Percentiles rank a stretch among this genome's conserved stretches.
Evolutionary conservation across 345 rosid genomes (phyloP).

Genomic region (Pugionium dolabratum): DNA sequence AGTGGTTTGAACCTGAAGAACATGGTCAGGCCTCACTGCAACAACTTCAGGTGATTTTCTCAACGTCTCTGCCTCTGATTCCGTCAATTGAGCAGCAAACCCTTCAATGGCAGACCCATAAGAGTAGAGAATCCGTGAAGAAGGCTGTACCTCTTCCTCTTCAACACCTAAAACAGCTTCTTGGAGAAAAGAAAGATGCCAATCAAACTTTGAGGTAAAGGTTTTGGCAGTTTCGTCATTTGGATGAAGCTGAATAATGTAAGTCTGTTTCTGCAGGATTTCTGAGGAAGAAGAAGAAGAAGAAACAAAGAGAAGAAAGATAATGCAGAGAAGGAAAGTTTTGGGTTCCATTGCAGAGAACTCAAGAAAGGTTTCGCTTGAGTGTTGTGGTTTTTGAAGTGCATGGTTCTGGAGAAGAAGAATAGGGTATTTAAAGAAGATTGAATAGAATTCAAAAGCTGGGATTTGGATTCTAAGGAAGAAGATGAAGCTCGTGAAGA

Average conservation of each 20-base stretch:
- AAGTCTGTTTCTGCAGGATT: constrained; percentile 52
- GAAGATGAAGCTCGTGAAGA: constrained; percentile 87
- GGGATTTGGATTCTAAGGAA: constrained; percentile 36
- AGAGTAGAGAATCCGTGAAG: constrained; percentile 81
- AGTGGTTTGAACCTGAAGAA: constrained; percentile 72
- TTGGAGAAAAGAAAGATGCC: constrained; percentile 75
- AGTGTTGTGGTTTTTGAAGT: constrained; percentile 32
- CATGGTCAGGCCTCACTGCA: constrained; percentile 69
- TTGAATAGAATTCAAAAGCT: constrained; percentile 46
- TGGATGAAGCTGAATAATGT: constrained; percentile 86
- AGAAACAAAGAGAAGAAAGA: constrained; percentile 41
- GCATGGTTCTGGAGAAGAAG: constrained; percentile 45
- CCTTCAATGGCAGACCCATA: constrained; percentile 85
- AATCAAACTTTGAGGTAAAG: constrained; percentile 53
- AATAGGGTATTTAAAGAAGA: constrained; percentile 64
- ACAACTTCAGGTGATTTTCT: constrained; percentile 60
- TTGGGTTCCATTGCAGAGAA: constrained; percentile 47
- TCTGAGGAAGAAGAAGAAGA: constrained; percentile 38
- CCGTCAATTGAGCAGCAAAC: constrained; percentile 74
- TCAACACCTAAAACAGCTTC: constrained; percentile 40
- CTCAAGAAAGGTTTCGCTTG: constrained; percentile 14
- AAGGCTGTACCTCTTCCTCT: constrained; percentile 45
- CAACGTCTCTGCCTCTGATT: constrained; percentile 50
- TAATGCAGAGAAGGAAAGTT: constrained; percentile 29
- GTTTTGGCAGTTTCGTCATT: constrained; percentile 42